phyloP scores from a whole-genome alignment of 2,329 filamentous ascomycete genomes.

The Penicillium sp. region DNA sequence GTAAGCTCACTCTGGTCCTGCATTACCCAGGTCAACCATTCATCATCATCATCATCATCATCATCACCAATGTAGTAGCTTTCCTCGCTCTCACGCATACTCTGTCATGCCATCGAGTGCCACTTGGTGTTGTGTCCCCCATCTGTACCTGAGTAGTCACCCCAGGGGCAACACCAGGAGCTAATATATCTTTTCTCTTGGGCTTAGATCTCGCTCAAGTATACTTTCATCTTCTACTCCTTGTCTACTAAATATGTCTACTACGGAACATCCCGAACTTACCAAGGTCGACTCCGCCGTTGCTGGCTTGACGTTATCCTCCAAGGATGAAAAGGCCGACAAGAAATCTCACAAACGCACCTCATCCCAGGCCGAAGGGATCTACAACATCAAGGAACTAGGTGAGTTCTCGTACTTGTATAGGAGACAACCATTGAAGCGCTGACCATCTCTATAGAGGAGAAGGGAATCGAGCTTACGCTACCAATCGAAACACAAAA shows the following conservation, averaged over 20 bases:
- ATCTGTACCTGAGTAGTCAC: conserved; percentile 6
- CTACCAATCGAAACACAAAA: conserved; percentile 44
- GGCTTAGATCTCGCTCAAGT: conserved; percentile 8
- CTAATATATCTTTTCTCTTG: conserved; percentile 12
- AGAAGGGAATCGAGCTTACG: conserved; percentile 36
- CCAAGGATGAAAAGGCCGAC: conserved; percentile 63
- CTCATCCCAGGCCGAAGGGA: conserved; percentile 74
- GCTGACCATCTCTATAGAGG: conserved; percentile 27
- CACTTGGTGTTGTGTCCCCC: background rate
- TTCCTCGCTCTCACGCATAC: background rate
- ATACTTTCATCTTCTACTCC: background rate
- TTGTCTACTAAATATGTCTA: conserved; percentile 55
- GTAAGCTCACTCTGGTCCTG: conserved; percentile 21
- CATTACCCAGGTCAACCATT: conserved; percentile 5
- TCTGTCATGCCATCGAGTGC: background rate
- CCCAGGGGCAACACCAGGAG: conserved; percentile 1
- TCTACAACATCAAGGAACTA: conserved; percentile 83
- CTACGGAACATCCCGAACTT: conserved; percentile 56
- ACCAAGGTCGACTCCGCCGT: conserved; percentile 92
- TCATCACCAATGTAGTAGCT: conserved; percentile 2
- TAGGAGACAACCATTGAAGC: background rate
- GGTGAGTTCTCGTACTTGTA: conserved; percentile 60
- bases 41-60: conserved; percentile 1
- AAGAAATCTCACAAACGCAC: conserved; percentile 69
- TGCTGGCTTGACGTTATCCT: conserved; percentile 73